Conservation (phyloP, 352 stramenopile genomes). For the Globisporangium solare region DNA sequence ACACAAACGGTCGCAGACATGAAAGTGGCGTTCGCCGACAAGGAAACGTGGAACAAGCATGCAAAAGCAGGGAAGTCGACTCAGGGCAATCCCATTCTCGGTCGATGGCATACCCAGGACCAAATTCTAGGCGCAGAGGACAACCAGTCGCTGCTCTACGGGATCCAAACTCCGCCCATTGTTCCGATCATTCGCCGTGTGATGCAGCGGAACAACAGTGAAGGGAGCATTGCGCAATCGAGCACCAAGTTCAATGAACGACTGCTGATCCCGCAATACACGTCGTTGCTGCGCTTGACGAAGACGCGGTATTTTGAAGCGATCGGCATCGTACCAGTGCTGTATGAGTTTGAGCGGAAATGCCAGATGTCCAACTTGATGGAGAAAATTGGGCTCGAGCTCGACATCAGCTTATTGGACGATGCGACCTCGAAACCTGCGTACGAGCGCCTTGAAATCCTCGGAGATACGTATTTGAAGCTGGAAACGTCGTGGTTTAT, state of each 20-base stretch:
- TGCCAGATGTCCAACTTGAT: conserved; percentile 88
- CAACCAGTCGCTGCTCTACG: conserved; percentile 60
- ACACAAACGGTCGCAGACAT: conserved; percentile 37
- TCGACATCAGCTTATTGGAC: conserved; percentile 70
- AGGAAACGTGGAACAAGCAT: conserved; percentile 43
- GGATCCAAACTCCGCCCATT: conserved; percentile 66
- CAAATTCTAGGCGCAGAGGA: conserved; percentile 53
- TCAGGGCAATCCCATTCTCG: conserved; percentile 67
- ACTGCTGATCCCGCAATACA: conserved; percentile 66
- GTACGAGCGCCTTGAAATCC: conserved; percentile 80
- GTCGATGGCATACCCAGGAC: conserved; percentile 67
- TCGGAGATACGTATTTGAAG: conserved; percentile 84
- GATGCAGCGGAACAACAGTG: conserved; percentile 72
- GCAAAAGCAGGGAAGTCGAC: conserved; percentile 64
- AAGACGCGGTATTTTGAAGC: conserved; percentile 77
- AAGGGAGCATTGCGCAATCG: conserved; percentile 45
- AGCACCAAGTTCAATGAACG: conserved; percentile 79
- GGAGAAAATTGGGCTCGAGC: conserved; percentile 61
- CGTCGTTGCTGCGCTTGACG: conserved; percentile 49
- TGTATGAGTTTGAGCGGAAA: conserved; percentile 88
- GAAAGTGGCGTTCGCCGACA: conserved; percentile 36
- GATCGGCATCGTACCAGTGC: conserved; percentile 75
- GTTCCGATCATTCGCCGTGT: conserved; percentile 79
- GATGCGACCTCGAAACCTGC: conserved; percentile 81
- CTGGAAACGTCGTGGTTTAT: conserved; percentile 85